These are phyloP conservation scores for Ceratobasidium sp. DNA, from an alignment of 1,284 basidiomycete species.

Conservation along the genomic window DNA sequence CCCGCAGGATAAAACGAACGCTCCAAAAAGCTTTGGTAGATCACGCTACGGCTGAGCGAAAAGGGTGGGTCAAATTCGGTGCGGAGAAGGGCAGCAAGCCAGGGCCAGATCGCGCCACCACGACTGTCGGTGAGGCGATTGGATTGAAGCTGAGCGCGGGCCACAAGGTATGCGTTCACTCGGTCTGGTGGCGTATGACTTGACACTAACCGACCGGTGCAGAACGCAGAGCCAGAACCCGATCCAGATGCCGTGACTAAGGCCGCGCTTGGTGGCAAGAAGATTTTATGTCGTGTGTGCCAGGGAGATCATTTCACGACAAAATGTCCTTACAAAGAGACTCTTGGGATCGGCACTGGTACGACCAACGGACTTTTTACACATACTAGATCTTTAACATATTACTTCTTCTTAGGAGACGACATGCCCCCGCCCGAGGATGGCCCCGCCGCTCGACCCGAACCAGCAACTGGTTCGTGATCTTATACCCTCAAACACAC, in stretches of 20 bases:
- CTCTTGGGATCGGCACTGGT: conserved; percentile 67
- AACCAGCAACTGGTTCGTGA: conserved; percentile 27
- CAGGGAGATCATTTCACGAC: conserved; percentile 98
- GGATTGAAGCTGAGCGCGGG: conserved; percentile 87
- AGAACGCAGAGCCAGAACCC: conserved; percentile 73
- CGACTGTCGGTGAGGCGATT: conserved; percentile 95
- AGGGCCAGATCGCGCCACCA: conserved; percentile 95
- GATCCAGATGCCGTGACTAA: conserved; percentile 81
- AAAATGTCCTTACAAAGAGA: conserved; percentile 98
- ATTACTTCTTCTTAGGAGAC: background rate
- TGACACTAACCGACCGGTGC: background rate
- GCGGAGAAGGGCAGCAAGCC: conserved; percentile 88
- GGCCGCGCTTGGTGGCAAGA: conserved; percentile 77
- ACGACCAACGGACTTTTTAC: conserved; percentile 51
- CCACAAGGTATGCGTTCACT: conserved; percentile 69
- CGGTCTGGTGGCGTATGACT: conserved; percentile 51
- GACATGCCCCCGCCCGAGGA: conserved; percentile 48
- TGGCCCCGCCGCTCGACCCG: conserved; percentile 50
- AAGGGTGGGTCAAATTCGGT: conserved; percentile 96
- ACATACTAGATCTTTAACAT: background rate
- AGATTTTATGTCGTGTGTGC: conserved; percentile 94
- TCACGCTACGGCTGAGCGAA: conserved; percentile 92
- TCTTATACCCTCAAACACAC: background rate
- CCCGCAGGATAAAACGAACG: conserved; percentile 87
- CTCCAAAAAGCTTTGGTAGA: conserved; percentile 95